Evolutionary conservation across 805 yeast genomes (phyloP).

Genomic region (Starmera caribaea): DNA sequence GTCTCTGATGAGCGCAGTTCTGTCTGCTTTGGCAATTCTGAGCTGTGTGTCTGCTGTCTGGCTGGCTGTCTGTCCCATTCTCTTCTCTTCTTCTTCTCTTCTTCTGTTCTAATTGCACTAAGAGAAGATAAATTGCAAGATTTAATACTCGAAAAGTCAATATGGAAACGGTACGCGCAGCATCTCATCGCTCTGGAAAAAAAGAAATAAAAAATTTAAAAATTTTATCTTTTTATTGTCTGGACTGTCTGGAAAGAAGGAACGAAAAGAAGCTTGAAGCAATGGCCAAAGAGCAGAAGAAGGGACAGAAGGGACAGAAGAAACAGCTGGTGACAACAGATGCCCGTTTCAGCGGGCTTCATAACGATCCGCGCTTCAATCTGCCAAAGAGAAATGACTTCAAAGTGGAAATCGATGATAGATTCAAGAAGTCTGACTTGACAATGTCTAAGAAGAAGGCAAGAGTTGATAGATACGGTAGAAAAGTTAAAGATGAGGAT

Average conservation of each 20-base stretch:
- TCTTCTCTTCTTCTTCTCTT: background rate
- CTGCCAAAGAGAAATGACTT: slow-evolving; percentile 59
- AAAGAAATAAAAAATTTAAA: background rate
- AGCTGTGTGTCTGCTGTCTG: slow-evolving; percentile 8
- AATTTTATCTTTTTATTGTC: background rate
- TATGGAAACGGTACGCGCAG: no score
- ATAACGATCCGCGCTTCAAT: slow-evolving; percentile 82
- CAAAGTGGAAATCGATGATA: slow-evolving; percentile 73
- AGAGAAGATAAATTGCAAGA: no score
- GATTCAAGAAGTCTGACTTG: slow-evolving; percentile 60
- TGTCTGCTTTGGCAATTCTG: no score
- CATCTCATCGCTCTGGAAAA: no score
- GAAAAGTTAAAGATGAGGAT: slow-evolving; percentile 45
- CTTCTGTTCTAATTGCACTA: no score
- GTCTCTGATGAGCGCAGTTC: no score
- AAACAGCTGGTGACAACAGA: slow-evolving; percentile 37
- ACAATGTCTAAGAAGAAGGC: slow-evolving; percentile 48
- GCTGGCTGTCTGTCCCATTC: slow-evolving; percentile 18
- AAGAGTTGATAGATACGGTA: slow-evolving; percentile 80
- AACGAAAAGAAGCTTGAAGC: no score
- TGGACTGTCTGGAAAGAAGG: background rate
- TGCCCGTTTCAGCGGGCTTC: slow-evolving; percentile 69
- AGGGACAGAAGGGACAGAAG: background rate
- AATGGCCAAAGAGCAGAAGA: background rate
- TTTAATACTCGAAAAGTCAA: no score